Evolutionary conservation across 495 filamentous ascomycete genomes (phyloP).

Genomic region (Aspergillus ostianus): DNA sequence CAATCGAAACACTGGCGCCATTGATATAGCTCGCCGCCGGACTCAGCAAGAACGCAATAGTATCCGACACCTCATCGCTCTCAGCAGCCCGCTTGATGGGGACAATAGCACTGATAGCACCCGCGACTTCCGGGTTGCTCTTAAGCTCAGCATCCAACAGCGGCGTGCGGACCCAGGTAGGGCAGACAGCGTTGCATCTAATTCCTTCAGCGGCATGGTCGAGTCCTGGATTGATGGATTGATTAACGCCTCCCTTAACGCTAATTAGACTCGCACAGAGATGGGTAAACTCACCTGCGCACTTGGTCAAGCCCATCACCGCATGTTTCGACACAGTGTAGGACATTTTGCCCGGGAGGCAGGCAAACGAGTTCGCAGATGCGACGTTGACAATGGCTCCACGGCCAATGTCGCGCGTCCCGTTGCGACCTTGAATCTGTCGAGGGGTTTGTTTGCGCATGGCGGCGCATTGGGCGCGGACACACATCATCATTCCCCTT

Average conservation of each 20-base stretch:
- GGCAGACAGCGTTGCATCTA: conserved; percentile 1
- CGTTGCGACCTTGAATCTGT: neutral
- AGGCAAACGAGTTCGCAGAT: neutral
- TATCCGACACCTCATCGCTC: neutral
- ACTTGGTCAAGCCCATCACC: conserved; percentile 1
- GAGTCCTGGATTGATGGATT: no score
- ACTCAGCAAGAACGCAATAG: neutral
- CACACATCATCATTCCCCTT: neutral
- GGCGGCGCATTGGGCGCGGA: neutral
- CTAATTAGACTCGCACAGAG: no score
- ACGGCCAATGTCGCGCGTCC: neutral
- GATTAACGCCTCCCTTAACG: no score
- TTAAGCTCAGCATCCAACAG: neutral
- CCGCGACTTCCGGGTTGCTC: neutral
- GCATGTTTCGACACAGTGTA: conserved; percentile 5
- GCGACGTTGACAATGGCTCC: conserved; percentile 4
- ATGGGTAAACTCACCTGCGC: no score
- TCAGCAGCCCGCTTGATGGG: neutral
- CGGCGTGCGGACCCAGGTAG: neutral
- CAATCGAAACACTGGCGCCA: neutral
- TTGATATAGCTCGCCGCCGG: neutral
- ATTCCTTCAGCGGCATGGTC: neutral
- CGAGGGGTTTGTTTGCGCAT: neutral
- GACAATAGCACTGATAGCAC: neutral
- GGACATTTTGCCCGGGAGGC: neutral